Evolutionary conservation across 1,284 basidiomycete genomes (phyloP).

Genomic region (Ustilago trichophora): DNA sequence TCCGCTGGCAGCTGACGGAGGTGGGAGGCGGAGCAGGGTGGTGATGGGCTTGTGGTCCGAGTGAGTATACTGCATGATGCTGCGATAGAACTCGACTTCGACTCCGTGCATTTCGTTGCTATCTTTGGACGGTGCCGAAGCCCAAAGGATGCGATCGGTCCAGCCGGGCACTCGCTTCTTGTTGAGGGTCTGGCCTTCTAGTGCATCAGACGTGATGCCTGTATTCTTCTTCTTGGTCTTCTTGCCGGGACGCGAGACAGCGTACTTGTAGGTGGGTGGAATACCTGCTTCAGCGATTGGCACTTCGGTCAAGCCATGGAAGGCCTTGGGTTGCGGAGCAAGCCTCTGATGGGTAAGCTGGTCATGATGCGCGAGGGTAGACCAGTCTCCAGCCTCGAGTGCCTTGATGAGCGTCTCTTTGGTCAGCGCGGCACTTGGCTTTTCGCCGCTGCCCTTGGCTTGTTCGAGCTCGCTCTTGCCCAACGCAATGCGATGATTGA

Average conservation of each 20-base stretch:
- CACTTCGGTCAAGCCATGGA: slow-evolving; percentile 60
- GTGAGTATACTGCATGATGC: slow-evolving; percentile 62
- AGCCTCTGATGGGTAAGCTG: slow-evolving; percentile 54
- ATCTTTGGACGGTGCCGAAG: slow-evolving; percentile 60
- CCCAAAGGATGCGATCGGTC: slow-evolving; percentile 92
- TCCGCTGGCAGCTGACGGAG: slow-evolving; percentile 54
- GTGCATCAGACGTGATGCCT: slow-evolving; percentile 30
- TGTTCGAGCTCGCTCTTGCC: slow-evolving; percentile 27
- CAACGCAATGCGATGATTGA: slow-evolving; percentile 65
- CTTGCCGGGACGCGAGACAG: slow-evolving; percentile 31
- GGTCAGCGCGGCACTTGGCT: slow-evolving; percentile 18
- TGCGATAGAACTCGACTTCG: slow-evolving; percentile 62
- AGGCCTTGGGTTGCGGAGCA: slow-evolving; percentile 36
- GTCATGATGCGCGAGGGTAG: slow-evolving; percentile 53
- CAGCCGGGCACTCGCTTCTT: slow-evolving; percentile 84
- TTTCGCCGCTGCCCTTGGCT: slow-evolving; percentile 12
- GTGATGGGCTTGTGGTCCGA: slow-evolving; percentile 67
- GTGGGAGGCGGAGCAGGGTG: slow-evolving; percentile 58
- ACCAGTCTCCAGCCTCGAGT: slow-evolving; percentile 51
- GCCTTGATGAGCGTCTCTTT: slow-evolving; percentile 34
- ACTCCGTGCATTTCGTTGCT: slow-evolving; percentile 37
- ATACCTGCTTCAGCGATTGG: slow-evolving; percentile 38
- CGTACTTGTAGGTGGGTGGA: slow-evolving; percentile 65
- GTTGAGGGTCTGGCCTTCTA: slow-evolving; percentile 67
- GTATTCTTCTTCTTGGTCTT: slow-evolving; percentile 37